Evolutionary conservation across 2,329 filamentous ascomycete genomes (phyloP), one percentile per base, ranked within the genome.

Genomic region (Aspergillus latus): DNA sequence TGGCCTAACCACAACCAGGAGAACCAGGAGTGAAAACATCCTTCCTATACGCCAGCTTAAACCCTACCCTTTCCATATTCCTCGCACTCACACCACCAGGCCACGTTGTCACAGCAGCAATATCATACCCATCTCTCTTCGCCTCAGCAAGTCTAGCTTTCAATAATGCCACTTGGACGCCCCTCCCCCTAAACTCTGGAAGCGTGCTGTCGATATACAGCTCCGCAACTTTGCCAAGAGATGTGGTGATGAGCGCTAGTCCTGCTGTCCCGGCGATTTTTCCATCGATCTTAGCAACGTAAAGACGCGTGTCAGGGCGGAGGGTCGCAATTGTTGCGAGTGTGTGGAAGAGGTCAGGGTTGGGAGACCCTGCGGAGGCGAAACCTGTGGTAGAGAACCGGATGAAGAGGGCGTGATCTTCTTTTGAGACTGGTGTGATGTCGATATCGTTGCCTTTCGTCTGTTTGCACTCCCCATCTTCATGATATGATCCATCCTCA

Each of bases 181-280:
- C 62, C 9, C 53, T 54, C 2, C 62, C 61, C 3, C 59, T 59
- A 40, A 57, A 62, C 11, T 44, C 40, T 1, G 58, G 54, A 10
- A 50, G 37, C 10, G 61, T 64, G 51, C 59, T 63, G 26, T 62
- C 61, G 9, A 64, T 58, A 34, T 64, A 63, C 1, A 64, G 52
- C 37, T 63, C 59, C 6, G 59, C 61, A 1, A 64, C 58, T 3
- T 43, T n/a, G 5, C 62, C 59, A 26, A 51, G 37, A 7, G 54
- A 34, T 6, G 61, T 62, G n/a, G 59, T 51, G 40, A 63, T 52
- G 10, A 63, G 10, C 3, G 61, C 61, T 53, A 63, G 49, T 3
- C 52, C 61, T 10, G 49, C 59, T 2, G 11, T 32, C 2, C 48
- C 48, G 2, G 37, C 36, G 11, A 42, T 29, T 5, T 50, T 1